Conservation (phyloP, 306 rosid genomes). For the Medicago ruthenica region DNA sequence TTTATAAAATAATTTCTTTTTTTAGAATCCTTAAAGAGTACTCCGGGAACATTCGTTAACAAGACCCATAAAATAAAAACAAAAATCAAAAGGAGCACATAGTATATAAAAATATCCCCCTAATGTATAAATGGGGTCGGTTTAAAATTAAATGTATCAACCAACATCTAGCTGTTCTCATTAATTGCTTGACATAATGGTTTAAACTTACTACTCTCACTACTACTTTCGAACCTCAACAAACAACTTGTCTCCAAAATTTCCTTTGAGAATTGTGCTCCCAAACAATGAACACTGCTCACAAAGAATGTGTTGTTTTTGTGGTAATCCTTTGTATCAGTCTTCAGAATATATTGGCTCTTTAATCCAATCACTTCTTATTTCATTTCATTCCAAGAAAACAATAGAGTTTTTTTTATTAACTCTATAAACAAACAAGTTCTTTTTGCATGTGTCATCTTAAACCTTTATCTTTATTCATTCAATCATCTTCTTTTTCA, state of each 20-base stretch:
- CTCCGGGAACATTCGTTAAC: too few relatives aligned
- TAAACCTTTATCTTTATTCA: conserved; percentile 16
- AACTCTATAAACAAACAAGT: neutral
- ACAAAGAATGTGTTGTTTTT: conserved; percentile 21
- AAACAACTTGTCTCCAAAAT: conserved; percentile 21
- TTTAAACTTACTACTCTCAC: neutral
- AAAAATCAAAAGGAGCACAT: too few relatives aligned
- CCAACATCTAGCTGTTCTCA: conserved; percentile 65
- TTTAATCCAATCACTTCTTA: conserved; percentile 39
- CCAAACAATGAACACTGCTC: conserved; percentile 22
- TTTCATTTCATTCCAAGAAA: conserved; percentile 37
- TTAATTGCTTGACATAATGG: conserved; percentile 53
- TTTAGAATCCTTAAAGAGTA: too few relatives aligned
- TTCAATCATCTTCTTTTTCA: conserved; percentile 32
- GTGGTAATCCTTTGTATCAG: conserved; percentile 37
- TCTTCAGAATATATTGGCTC: neutral
- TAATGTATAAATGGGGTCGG: neutral
- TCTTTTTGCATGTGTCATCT: conserved; percentile 62
- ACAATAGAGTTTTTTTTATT: neutral
- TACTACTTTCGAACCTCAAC: conserved; percentile 17
- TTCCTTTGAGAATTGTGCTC: conserved; percentile 36
- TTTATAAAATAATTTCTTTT: too few relatives aligned
- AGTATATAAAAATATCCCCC: too few relatives aligned
- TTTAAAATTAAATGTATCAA: conserved; percentile 37
- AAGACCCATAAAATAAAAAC: too few relatives aligned